These are phyloP conservation scores for Lolium perenne DNA, from an alignment of 176 grass and related monocot species.

Conservation along the genomic window DNA sequence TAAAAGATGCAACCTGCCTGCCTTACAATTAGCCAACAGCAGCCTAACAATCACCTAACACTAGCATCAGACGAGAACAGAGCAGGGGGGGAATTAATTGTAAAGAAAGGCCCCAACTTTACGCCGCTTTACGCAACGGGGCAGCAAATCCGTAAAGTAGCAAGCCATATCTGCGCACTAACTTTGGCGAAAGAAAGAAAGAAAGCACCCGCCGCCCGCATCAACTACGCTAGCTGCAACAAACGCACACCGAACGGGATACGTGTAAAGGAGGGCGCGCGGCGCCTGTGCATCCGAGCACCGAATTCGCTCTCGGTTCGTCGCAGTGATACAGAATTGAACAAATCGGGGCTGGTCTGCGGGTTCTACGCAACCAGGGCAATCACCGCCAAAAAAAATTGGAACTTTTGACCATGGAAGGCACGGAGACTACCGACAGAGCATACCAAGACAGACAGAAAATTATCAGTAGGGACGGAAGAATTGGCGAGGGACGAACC, in stretches of 20 bases:
- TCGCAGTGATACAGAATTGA: neutral
- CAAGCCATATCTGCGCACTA: slow-evolving; percentile 47
- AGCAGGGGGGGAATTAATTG: slow-evolving; percentile 14
- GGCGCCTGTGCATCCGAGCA: slow-evolving; percentile 30
- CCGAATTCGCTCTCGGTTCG: slow-evolving; percentile 20
- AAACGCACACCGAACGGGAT: slow-evolving; percentile 7
- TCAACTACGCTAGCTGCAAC: slow-evolving; percentile 24
- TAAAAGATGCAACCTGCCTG: slow-evolving; percentile 19
- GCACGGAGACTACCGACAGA: neutral
- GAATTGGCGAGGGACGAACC: slow-evolving; percentile 24
- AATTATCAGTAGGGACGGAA: neutral
- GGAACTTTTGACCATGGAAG: slow-evolving; percentile 19
- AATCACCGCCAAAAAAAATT: neutral
- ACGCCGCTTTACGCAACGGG: slow-evolving; percentile 48
- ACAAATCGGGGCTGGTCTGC: neutral
- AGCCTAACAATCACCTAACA: slow-evolving; percentile 44
- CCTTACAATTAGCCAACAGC: slow-evolving; percentile 37
- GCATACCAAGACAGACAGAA: neutral
- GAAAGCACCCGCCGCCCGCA: slow-evolving; percentile 41
- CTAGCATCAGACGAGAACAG: neutral
- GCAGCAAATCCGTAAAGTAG: slow-evolving; percentile 60
- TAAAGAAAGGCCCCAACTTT: slow-evolving; percentile 49
- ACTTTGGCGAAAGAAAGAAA: slow-evolving; percentile 25
- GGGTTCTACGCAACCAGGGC: neutral
- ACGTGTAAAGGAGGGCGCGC: slow-evolving; percentile 43